These are phyloP conservation scores for Solanum dulcamara DNA, from an alignment of 257 asterid genomes.

Conservation along the genomic window DNA sequence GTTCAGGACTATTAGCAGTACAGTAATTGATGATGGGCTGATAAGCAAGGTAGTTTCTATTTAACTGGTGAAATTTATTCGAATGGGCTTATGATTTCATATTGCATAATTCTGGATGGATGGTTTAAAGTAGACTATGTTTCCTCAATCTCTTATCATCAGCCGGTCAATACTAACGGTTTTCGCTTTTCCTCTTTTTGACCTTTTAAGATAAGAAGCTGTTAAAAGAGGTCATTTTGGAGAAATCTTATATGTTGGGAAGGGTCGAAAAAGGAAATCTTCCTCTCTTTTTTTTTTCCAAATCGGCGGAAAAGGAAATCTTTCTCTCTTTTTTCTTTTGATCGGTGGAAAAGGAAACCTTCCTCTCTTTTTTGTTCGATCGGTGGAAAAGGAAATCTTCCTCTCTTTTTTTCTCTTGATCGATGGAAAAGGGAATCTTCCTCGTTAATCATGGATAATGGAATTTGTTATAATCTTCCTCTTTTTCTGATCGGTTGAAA, in stretches of 20 bases:
- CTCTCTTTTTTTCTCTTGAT: background rate
- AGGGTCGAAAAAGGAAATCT: background rate
- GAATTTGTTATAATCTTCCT: background rate
- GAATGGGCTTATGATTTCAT: background rate
- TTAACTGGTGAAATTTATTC: background rate
- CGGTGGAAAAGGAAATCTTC: background rate
- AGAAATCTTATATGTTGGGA: background rate
- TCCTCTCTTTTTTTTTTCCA: background rate
- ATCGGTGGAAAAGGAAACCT: background rate
- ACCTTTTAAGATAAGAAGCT: background rate
- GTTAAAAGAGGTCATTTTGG: background rate
- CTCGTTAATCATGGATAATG: background rate
- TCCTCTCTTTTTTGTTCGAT: background rate
- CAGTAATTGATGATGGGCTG: slow-evolving; percentile 86
- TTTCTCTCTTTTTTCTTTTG: background rate
- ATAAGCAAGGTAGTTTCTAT: slow-evolving; percentile 61
- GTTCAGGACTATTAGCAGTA: slow-evolving; percentile 92
- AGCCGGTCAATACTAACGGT: background rate
- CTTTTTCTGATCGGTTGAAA: background rate
- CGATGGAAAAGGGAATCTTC: background rate
- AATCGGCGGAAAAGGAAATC: background rate
- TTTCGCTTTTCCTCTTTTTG: background rate
- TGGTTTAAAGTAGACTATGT: background rate
- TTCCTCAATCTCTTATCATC: background rate
- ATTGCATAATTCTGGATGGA: background rate